Base-by-base conservation (phyloP, 495 filamentous ascomycete species). In the Mycothermus thermophilus region DNA sequence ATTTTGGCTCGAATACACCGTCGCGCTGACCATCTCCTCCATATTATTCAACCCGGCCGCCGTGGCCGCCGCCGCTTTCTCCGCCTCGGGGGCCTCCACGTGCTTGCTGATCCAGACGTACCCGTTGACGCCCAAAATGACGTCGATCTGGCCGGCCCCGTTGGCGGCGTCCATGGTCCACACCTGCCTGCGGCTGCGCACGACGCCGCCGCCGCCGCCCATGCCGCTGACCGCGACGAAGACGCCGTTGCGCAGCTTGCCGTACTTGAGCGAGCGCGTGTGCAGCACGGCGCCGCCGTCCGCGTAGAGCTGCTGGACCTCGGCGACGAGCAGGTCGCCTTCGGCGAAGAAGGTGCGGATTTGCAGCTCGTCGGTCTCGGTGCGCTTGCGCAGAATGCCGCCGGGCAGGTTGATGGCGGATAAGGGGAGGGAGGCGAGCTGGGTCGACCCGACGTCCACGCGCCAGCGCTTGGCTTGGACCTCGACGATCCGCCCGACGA, bases 51-150 rank as follows among this genome's bases (percentile, higher is more conserved):
- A 83, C 9, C 49, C 74, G 19, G 52, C 44, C 11, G 46, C 44
- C 2, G 22, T 25, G 11, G 6, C 11, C 6, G 22, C 22, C 6
- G 6, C 11, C 6, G 22, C 6, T 6, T 55, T 47, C 22, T 54
- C 63, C 5, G 46, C 51, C 10, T 60, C 63, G 9, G 64, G 66
- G 4, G 62, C 62, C 27, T 76, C 67, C 1, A 74, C 59, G 45
- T 85, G 80, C 62, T 83, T 86, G 46, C 77, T 74, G 43, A 97
- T 85, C 79, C 82, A 95, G 35, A 96, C 82, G 48, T 84, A 95
- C 4, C 90, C 90, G 50, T 97, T 97, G 9, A 97, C 88, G 0
- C 90, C 90, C 4, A 96, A 62, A 20, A 93, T 67, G 8, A 96
- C 74, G 52, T 94, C 84, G 13, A 97, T 70, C 24, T 80, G 81